Evolutionary conservation across 306 rosid species (phyloP).

Genomic region (Sicyos edulis): DNA sequence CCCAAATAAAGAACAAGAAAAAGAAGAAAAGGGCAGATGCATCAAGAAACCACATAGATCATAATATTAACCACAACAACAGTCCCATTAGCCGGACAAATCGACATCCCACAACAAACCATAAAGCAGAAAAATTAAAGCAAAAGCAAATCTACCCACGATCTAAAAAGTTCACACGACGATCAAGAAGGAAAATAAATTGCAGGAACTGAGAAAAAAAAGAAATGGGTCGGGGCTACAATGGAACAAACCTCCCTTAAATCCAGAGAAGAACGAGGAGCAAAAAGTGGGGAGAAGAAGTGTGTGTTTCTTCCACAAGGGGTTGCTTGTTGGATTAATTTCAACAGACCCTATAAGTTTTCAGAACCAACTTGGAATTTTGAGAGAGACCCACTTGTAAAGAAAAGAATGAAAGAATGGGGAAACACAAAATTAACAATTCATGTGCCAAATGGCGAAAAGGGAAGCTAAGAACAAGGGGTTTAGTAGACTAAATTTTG

Average conservation of each 20-base stretch:
- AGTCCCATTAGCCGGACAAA: background rate
- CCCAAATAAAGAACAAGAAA: background rate
- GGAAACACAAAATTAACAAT: background rate
- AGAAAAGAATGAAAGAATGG: constrained; percentile 13
- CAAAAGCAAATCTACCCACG: constrained; percentile 11
- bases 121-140: constrained; percentile 14
- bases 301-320: background rate
- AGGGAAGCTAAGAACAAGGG: background rate
- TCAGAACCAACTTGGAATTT: background rate
- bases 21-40: background rate
- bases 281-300: background rate
- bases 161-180: background rate
- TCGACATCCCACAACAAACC: background rate
- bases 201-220: background rate
- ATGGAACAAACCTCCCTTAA: background rate
- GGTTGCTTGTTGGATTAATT: constrained; percentile 16
- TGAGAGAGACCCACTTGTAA: background rate
- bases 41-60: background rate
- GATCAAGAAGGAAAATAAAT: constrained; percentile 11
- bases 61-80: background rate
- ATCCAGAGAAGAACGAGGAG: background rate
- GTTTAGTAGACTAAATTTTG: background rate
- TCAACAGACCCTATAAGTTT: background rate
- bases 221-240: background rate
- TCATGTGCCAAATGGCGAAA: background rate